Evolutionary conservation across 2,329 filamentous ascomycete genomes (phyloP).

Genomic region (Pyrenophora graminea): DNA sequence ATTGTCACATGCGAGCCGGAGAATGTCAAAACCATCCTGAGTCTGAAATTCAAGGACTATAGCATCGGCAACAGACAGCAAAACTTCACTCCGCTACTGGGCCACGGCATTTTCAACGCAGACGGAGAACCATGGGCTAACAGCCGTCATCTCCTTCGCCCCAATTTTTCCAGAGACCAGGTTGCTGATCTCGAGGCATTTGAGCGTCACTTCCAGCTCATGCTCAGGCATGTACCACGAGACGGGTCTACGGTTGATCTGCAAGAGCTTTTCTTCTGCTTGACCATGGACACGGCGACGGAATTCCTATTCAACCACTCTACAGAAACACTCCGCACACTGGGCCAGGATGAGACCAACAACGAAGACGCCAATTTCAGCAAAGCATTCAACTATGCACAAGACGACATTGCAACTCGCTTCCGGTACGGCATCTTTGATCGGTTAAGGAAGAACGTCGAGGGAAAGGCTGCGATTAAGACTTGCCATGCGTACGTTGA

Average conservation of each 20-base stretch:
- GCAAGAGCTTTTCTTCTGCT: slow-evolving; percentile 52
- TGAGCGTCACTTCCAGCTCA: slow-evolving; percentile 61
- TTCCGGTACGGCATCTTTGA: slow-evolving; percentile 44
- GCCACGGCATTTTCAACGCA: slow-evolving; percentile 53
- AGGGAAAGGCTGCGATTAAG: slow-evolving; percentile 47
- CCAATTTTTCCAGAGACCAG: slow-evolving; percentile 59
- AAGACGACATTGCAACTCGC: slow-evolving; percentile 44
- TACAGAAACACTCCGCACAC: slow-evolving; percentile 43
- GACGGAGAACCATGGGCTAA: slow-evolving; percentile 50
- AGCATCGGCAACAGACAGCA: slow-evolving; percentile 43
- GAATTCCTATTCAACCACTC: slow-evolving; percentile 56
- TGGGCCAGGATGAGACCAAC: slow-evolving; percentile 29
- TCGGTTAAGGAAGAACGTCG: slow-evolving; percentile 38
- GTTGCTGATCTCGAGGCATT: slow-evolving; percentile 61
- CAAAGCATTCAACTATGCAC: slow-evolving; percentile 50
- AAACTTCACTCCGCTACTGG: slow-evolving; percentile 49
- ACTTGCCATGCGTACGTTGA: slow-evolving; percentile 52
- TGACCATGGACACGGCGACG: slow-evolving; percentile 56
- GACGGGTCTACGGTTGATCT: slow-evolving; percentile 49
- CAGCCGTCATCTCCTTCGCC: slow-evolving; percentile 55
- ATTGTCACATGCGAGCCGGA: slow-evolving; percentile 53
- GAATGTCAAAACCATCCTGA: slow-evolving; percentile 54
- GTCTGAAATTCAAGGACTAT: slow-evolving; percentile 54
- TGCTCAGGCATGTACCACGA: slow-evolving; percentile 65
- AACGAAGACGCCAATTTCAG: slow-evolving; percentile 49